phyloP scores from a whole-genome alignment of 108 stramenopile species.

The Pseudonitzschia pungens region DNA sequence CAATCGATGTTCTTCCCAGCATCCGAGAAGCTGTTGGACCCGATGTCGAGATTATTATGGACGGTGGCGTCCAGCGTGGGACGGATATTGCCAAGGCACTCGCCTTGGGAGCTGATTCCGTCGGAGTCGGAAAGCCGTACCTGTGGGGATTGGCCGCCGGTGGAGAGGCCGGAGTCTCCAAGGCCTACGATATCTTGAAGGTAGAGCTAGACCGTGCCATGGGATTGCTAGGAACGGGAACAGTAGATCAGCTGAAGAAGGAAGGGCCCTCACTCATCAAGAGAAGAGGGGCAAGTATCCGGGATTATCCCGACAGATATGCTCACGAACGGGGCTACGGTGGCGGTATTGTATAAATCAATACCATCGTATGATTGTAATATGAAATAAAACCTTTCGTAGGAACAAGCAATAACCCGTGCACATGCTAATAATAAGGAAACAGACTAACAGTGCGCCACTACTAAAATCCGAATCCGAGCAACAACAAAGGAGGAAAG shows the following conservation, averaged over 20 bases:
- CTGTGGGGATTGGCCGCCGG: conserved; percentile 95
- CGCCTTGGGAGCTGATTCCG: conserved; percentile 93
- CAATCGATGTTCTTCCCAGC: conserved; percentile 94
- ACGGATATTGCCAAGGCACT: conserved; percentile 96
- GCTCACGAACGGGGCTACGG: conserved; percentile 90
- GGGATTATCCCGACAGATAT: conserved; percentile 88
- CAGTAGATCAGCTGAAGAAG: conserved; percentile 85
- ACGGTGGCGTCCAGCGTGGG: conserved; percentile 97
- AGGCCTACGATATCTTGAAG: conserved; percentile 85
- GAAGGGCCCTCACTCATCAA: conserved; percentile 90
- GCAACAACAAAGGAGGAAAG: too few species aligned
- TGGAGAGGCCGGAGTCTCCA: conserved; percentile 82
- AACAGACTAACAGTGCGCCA: too few species aligned
- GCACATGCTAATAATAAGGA: not conserved
- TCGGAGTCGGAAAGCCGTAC: conserved; percentile 96
- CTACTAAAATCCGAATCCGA: too few species aligned
- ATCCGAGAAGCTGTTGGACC: conserved; percentile 92
- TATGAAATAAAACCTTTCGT: not conserved
- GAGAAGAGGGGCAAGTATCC: conserved; percentile 58
- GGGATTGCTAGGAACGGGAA: conserved; percentile 87
- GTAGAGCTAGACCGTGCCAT: conserved; percentile 89
- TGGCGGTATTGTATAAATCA: conserved; percentile 81
- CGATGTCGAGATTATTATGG: conserved; percentile 93
- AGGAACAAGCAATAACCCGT: not conserved
- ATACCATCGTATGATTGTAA: not conserved